Percentiles rank a stretch among this genome's conserved stretches.
Conservation (phyloP, 73 alveolate species). For the Effrenium voratum region DNA sequence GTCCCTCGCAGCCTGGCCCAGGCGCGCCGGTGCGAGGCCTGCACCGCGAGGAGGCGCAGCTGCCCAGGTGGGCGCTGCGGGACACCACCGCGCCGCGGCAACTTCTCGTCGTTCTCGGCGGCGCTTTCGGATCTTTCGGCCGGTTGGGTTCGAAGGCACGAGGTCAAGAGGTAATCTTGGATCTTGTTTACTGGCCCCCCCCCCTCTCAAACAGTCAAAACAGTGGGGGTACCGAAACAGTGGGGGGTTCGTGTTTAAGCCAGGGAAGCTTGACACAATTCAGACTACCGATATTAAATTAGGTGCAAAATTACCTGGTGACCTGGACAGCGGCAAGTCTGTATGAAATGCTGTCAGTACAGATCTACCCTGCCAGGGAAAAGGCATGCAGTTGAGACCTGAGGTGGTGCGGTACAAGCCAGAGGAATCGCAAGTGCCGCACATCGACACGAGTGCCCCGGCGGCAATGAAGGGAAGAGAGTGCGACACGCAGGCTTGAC, state of each 20-base stretch:
- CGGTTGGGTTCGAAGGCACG: not conserved
- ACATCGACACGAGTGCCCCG: conserved; percentile 53
- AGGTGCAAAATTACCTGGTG: too few species aligned
- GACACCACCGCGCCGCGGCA: not conserved
- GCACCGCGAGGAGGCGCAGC: not conserved
- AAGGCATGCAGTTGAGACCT: too few species aligned
- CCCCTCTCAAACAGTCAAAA: not conserved
- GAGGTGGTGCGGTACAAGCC: conserved; percentile 61
- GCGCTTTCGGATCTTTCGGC: not conserved
- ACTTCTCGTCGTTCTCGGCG: not conserved
- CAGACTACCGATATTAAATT: too few species aligned
- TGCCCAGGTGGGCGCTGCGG: conserved; percentile 17
- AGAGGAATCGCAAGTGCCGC: conserved; percentile 88
- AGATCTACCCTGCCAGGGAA: too few species aligned
- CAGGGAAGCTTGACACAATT: too few species aligned
- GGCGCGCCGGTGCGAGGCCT: conserved; percentile 79
- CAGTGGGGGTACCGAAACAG: too few species aligned
- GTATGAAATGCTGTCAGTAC: too few species aligned
- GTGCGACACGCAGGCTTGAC: not conserved
- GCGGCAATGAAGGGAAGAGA: not conserved
- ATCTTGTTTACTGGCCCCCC: not conserved
- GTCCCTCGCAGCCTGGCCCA: too few species aligned
- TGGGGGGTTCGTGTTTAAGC: too few species aligned
- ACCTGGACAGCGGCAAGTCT: too few species aligned
- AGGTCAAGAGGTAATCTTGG: not conserved